A percentile compares a stretch with the other conserved stretches of the same genome.
These are phyloP conservation scores for Paraphaeosphaeria minitans DNA, from an alignment of 2,329 filamentous ascomycete genomes.

Conservation along the genomic window DNA sequence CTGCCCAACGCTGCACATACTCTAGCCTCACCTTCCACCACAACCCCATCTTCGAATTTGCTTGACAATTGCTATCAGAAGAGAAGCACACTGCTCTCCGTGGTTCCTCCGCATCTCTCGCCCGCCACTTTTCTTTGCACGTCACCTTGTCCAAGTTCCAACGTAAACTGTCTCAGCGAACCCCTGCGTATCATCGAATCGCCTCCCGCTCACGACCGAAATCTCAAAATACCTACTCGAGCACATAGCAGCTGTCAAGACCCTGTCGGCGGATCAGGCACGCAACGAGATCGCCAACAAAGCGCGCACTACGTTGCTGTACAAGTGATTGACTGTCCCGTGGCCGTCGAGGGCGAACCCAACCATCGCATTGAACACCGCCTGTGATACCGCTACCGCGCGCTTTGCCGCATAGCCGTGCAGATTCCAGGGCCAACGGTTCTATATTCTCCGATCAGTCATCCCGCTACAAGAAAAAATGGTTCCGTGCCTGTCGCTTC, in stretches of 20 bases:
- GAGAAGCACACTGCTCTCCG: conserved; percentile 11
- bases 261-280: conserved; percentile 3
- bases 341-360: neutral
- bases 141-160: conserved; percentile 27
- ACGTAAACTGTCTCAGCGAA: conserved; percentile 43
- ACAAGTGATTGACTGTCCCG: neutral
- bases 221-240: neutral
- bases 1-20: conserved; percentile 24
- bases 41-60: conserved; percentile 23
- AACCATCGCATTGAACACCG: conserved; percentile 2
- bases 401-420: conserved; percentile 29
- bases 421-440: conserved; percentile 27
- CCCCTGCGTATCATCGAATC: conserved; percentile 35
- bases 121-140: conserved; percentile 15
- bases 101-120: conserved; percentile 13
- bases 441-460: conserved; percentile 24
- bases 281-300: neutral
- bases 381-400: conserved; percentile 7
- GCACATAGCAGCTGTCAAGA: conserved; percentile 4
- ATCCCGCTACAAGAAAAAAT: conserved; percentile 35
- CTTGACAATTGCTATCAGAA: conserved; percentile 19
- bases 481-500: conserved; percentile 46
- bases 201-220: neutral
- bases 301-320: neutral
- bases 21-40: conserved; percentile 20